Conservation (phyloP, 148 eudicot species). For the Persicaria maculosa region DNA sequence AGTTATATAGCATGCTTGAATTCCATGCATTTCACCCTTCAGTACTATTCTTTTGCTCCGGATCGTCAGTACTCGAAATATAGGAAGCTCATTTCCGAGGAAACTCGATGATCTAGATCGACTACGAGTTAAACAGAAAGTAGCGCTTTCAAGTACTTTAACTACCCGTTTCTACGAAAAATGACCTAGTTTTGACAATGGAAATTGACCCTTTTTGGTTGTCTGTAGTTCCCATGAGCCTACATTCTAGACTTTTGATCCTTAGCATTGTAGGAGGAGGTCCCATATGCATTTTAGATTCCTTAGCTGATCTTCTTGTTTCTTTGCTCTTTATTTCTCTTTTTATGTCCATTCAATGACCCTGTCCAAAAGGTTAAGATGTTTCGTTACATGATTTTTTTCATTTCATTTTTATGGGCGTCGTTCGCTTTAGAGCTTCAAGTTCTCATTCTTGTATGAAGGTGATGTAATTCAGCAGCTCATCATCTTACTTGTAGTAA, state of each 20-base stretch:
- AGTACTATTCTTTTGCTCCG: neutral
- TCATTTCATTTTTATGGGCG: too few species aligned
- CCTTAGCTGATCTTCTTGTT: neutral
- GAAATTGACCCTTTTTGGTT: neutral
- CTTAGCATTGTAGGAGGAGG: neutral
- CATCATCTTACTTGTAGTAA: too few species aligned
- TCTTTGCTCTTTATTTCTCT: too few species aligned
- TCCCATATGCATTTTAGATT: neutral
- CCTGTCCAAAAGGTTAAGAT: too few species aligned
- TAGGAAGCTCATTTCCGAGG: neutral
- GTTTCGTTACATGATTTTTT: too few species aligned
- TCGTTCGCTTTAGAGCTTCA: too few species aligned
- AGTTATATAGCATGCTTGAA: neutral
- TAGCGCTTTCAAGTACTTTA: too few species aligned
- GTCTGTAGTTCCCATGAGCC: neutral
- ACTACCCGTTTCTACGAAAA: neutral
- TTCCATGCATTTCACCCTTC: neutral
- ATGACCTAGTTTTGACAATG: neutral
- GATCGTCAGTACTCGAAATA: neutral
- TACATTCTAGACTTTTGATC: neutral
- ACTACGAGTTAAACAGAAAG: too few species aligned
- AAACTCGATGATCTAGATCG: neutral
- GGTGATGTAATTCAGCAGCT: too few species aligned
- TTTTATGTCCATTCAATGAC: too few species aligned
- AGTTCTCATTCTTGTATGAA: too few species aligned